Percentiles rank a stretch among this genome's conserved stretches.
phyloP scores from a whole-genome alignment of 1,284 basidiomycete species.

The Austroboletus niveus region DNA sequence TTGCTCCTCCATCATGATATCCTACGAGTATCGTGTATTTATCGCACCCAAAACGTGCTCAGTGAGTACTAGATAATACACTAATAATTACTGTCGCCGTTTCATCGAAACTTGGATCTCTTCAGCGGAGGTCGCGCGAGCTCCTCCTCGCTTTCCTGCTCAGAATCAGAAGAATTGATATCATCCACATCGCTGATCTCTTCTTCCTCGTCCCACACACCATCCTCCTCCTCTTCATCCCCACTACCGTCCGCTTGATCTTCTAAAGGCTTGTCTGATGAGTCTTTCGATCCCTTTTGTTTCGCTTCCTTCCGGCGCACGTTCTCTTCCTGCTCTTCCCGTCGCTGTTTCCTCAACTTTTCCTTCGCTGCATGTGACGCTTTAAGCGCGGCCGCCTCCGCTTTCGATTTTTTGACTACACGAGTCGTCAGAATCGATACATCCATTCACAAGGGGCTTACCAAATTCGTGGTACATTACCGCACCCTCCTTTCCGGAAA shows the following conservation, averaged over 20 bases:
- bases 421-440: conserved; percentile 7
- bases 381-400: conserved; percentile 64
- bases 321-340: conserved; percentile 87
- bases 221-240: conserved; percentile 44
- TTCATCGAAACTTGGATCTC: conserved; percentile 38
- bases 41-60: neutral
- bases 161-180: conserved; percentile 42
- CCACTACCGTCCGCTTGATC: conserved; percentile 30
- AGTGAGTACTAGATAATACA: conserved; percentile 14
- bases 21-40: conserved; percentile 10
- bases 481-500: conserved; percentile 83
- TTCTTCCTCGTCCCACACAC: conserved; percentile 63
- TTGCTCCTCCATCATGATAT: conserved; percentile 19
- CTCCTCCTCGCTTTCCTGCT: conserved; percentile 39
- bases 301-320: conserved; percentile 64
- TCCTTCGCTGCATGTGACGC: conserved; percentile 75
- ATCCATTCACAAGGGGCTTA: conserved; percentile 37
- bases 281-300: conserved; percentile 29
- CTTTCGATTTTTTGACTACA: conserved; percentile 81
- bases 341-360: conserved; percentile 69
- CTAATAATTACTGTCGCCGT: conserved; percentile 28
- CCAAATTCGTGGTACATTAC: conserved; percentile 93
- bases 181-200: conserved; percentile 62
- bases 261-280: conserved; percentile 36
- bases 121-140: conserved; percentile 38